Conservation (phyloP, 2,329 filamentous ascomycete species). For the Cordyceps tenuipes region DNA sequence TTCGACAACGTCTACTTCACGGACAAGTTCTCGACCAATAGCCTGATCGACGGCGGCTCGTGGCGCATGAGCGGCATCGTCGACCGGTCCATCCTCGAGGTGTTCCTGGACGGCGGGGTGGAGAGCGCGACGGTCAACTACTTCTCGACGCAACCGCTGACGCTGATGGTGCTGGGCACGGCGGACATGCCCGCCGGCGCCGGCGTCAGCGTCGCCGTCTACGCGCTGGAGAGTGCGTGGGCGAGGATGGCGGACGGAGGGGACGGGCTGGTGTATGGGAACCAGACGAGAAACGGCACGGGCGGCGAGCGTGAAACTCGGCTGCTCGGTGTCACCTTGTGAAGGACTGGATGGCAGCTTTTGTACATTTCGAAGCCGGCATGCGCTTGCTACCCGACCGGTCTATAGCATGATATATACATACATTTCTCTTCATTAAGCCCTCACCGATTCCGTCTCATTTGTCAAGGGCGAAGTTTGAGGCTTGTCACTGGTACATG, state of each 20-base stretch:
- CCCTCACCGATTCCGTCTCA: not conserved
- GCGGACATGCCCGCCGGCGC: constrained; percentile 16
- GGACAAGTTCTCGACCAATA: constrained; percentile 22
- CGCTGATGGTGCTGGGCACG: constrained; percentile 16
- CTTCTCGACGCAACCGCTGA: constrained; percentile 22
- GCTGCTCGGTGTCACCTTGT: not conserved
- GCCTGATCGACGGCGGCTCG: constrained; percentile 12
- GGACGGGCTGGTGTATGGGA: constrained; percentile 11
- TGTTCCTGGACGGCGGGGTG: constrained; percentile 26
- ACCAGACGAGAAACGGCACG: not conserved
- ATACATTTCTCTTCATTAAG: not conserved
- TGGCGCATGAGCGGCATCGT: constrained; percentile 26
- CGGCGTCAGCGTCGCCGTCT: constrained; percentile 18
- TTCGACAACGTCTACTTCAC: constrained; percentile 27
- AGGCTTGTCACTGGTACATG: not conserved
- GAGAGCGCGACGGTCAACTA: constrained; percentile 26
- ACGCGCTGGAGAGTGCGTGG: constrained; percentile 22
- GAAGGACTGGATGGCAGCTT: not conserved
- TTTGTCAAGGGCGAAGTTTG: not conserved
- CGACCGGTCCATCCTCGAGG: constrained; percentile 27
- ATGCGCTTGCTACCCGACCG: not conserved
- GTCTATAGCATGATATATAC: not conserved
- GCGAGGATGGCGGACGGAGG: not conserved
- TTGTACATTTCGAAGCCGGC: not conserved
- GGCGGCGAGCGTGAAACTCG: not conserved